Evolutionary conservation across 495 filamentous ascomycete genomes (phyloP).

Genomic region (Umbilicaria muhlenbergii): DNA sequence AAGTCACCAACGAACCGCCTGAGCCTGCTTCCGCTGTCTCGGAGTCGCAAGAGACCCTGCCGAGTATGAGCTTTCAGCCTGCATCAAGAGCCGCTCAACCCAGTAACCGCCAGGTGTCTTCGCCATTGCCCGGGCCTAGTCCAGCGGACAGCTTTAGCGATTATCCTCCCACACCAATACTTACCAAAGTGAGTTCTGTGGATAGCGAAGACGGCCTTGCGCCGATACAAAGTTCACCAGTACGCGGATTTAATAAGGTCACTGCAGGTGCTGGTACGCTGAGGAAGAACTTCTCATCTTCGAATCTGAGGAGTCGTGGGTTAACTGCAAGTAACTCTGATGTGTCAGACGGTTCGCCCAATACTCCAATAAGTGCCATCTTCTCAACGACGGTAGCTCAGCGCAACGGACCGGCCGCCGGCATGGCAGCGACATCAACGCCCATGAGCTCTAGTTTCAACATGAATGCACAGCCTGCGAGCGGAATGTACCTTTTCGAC

Average conservation of each 20-base stretch:
- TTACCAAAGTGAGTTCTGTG: conserved; percentile 25
- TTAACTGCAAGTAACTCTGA: conserved; percentile 64
- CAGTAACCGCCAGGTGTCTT: conserved; percentile 13
- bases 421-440: conserved; percentile 53
- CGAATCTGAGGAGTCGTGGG: conserved; percentile 56
- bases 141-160: conserved; percentile 6
- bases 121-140: conserved; percentile 9
- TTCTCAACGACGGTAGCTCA: conserved; percentile 40
- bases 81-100: conserved; percentile 1
- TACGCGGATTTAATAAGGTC: conserved; percentile 32
- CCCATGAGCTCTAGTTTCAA: conserved; percentile 44
- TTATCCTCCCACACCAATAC: conserved; percentile 13
- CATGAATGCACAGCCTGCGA: conserved; percentile 36
- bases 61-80: conserved; percentile 2
- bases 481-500: conserved; percentile 73
- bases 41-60: conserved; percentile 5
- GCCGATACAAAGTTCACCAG: conserved; percentile 28
- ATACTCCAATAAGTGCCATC: conserved; percentile 53
- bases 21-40: conserved; percentile 14
- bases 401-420: conserved; percentile 27
- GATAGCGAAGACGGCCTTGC: conserved; percentile 24
- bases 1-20: conserved; percentile 7
- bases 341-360: conserved; percentile 48
- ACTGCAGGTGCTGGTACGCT: conserved; percentile 38
- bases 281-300: conserved; percentile 66